Base-by-base conservation (phyloP, 1,284 basidiomycete genomes). In the Marasmius sp. region DNA sequence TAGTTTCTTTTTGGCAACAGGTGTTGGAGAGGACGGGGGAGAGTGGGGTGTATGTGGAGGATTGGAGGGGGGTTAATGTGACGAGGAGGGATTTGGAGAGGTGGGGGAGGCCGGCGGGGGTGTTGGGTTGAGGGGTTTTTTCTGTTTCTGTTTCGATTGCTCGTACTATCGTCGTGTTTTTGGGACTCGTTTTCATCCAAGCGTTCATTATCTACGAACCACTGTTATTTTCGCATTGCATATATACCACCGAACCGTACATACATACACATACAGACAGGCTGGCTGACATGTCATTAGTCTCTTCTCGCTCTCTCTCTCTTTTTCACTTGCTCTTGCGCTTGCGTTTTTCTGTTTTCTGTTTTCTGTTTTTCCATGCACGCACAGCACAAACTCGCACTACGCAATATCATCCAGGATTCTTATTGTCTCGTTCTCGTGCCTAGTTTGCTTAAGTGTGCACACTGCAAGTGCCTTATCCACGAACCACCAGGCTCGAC, bases 1-100 rank as follows among this genome's bases (percentile, higher is more conserved):
- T 86, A 39, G 59, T 77, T 22, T 66, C 72, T 62, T 87, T 87
- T 65, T 88, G 86, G 85, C 68, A 67, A 63, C 70, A 71, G 53
- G 80, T 87, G 50, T 65, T 85, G 59, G 71, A 74, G 64, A 68
- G 75, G 62, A 87, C 84, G 68, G 72, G 74, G 59, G 77, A 75
- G 61, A 72, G 81, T 11, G 79, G 75, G 16, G 83, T 87, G 59
- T 84, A 81, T 79, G 70, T 86, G 63, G 85, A 88, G 71, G 85
- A 86, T 69, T 83, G 78, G 65, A 65, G 67, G 1, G 85, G 86
- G 16, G 72, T 75, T 36, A 79, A 79, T 67, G 70, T 80, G 22
- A 78, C 76, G 37, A 56, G 66, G 37, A 68, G 70, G 58, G 70
- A 72, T 65, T 63, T 79, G 64, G 66, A 65, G 62, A 67, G 75